Conservation (phyloP, 176 grass and related monocot species). For the Chrysopogon serrulatus region DNA sequence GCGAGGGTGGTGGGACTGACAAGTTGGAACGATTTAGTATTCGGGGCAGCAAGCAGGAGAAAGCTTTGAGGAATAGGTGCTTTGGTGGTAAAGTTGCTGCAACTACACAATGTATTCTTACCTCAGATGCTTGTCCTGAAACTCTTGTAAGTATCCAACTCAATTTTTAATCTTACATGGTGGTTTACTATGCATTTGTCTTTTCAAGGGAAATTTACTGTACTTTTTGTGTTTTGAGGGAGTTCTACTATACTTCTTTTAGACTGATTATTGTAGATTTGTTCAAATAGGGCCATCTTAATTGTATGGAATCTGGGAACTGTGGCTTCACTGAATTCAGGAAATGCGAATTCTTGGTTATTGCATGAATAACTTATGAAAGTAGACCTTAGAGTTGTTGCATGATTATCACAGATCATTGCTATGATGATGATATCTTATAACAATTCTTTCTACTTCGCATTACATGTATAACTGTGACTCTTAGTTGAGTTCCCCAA, state of each 20-base stretch:
- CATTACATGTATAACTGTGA: background rate
- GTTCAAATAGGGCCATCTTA: background rate
- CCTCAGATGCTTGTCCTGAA: constrained; percentile 26
- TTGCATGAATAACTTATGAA: background rate
- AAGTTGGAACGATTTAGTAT: constrained; percentile 32
- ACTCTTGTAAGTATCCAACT: constrained; percentile 32
- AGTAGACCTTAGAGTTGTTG: background rate
- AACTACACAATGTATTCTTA: constrained; percentile 35
- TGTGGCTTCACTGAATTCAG: background rate
- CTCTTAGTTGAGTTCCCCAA: background rate
- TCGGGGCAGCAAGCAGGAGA: constrained; percentile 26
- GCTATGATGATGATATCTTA: background rate
- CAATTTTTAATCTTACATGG: background rate
- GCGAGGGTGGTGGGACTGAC: constrained; percentile 16
- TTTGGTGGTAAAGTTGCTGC: constrained; percentile 25
- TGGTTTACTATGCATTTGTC: background rate
- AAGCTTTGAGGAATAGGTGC: constrained; percentile 35
- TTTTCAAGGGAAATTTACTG: background rate
- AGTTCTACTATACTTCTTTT: background rate
- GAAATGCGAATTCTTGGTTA: background rate
- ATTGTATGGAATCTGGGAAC: background rate
- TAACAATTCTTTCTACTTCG: background rate
- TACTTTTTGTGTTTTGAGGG: background rate
- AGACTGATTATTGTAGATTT: background rate
- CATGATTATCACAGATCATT: background rate